Evolutionary conservation across 331 rosid genomes (phyloP), one percentile per base, ranked within the genome.

Genomic region (Cydonia oblonga): DNA sequence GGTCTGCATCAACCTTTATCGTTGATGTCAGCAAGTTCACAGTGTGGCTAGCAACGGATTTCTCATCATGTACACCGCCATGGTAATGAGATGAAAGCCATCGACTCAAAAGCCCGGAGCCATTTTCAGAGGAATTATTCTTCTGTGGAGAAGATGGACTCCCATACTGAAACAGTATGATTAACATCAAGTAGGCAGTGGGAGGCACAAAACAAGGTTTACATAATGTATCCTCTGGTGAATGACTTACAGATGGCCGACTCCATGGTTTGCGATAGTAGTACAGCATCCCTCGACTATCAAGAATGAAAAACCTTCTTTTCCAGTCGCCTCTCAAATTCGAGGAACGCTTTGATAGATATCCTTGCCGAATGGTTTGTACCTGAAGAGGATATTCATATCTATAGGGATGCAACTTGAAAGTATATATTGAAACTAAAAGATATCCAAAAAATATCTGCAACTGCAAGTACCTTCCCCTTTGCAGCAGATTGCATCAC

Each of bases 281-380:
- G 81, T 83, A 87, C 77, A 89, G 74, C 89, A 75, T 80, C 75
- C 92, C 96, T 79, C 90, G 83, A 68, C 92, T 89, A 75, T 89
- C 96, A 63, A 89, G 89, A 75, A 89, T 81, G 81, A 89, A 89
- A 85, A 78, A 87, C 85, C 92, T 87, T 84, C 90, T 86, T 77
- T 89, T 89, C 96, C 96, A 89, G 79, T 86, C 96, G 66, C 79
- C 96, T 80, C 96, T 87, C 76, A 89, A 82, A 78, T 80, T 89
- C 78, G 96, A 87, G 44, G 96, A 89, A 67, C 92, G 89, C 69
- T 89, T 89, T 54, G 90, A 87, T 64, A 89, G 90, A 87, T 85
- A 86, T 24, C 96, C 96, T 85, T 85, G 90, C 65, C 90, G 84
- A 82, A 87, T 82, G 66, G 87, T 84, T 82, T 87, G 90, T 72